A percentile compares a stretch with the other conserved stretches of the same genome.
Evolutionary conservation across 1,139 yeast species (phyloP).

Genomic region (Pichia sp.): DNA sequence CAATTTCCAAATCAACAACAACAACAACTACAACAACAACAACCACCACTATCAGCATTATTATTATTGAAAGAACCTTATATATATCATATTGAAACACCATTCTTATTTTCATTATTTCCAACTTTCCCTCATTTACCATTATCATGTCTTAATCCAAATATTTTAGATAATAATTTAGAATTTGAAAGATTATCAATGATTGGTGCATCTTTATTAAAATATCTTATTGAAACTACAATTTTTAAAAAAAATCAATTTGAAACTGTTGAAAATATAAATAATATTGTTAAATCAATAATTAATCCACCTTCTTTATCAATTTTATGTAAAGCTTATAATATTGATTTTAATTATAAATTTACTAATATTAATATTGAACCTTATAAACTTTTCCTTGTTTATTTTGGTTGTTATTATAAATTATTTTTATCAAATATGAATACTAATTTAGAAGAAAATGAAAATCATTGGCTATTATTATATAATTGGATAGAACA

Average conservation of each 20-base stretch:
- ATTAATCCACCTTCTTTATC: slow-evolving; percentile 5
- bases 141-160: neutral
- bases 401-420: slow-evolving; percentile 10
- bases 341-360: slow-evolving; percentile 10
- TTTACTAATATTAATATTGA: slow-evolving; percentile 1
- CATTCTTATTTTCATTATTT: slow-evolving; percentile 6
- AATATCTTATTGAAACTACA: slow-evolving; percentile 4
- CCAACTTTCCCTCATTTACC: slow-evolving; percentile 9
- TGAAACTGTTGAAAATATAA: neutral
- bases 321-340: slow-evolving; percentile 8
- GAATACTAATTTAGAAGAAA: no score
- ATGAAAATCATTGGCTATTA: neutral
- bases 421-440: neutral
- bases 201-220: slow-evolving; percentile 8
- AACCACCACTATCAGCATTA: no score
- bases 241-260: neutral
- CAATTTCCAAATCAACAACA: slow-evolving; percentile 1
- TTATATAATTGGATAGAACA: slow-evolving; percentile 6
- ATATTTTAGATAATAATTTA: neutral
- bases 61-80: neutral
- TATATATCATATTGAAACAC: slow-evolving; percentile 1
- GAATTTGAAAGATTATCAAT: slow-evolving; percentile 3
- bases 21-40: neutral
- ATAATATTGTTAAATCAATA: slow-evolving; percentile 1
- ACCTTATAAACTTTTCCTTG: slow-evolving; percentile 4